These are phyloP conservation scores for Acer negundo DNA, from an alignment of 345 rosid genomes.

Conservation along the genomic window DNA sequence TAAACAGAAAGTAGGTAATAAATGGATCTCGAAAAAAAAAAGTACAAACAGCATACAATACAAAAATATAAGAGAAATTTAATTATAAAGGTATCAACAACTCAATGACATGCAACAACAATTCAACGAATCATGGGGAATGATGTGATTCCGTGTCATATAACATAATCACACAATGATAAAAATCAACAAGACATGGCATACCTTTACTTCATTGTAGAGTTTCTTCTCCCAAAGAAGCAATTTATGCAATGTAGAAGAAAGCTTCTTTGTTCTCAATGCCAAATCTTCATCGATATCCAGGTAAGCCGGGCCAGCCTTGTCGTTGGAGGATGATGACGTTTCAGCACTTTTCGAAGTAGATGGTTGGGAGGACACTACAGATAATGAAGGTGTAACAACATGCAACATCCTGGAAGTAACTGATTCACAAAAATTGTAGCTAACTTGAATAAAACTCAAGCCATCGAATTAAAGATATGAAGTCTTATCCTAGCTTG, in stretches of 20 bases:
- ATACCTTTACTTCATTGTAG: conserved; percentile 88
- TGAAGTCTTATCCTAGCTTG: neutral
- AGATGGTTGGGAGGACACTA: conserved; percentile 53
- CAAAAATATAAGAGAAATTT: neutral
- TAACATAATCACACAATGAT: neutral
- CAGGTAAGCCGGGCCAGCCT: conserved; percentile 39
- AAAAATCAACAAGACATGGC: conserved; percentile 3
- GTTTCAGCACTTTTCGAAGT: conserved; percentile 55
- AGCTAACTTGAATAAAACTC: conserved; percentile 19
- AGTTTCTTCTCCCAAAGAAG: conserved; percentile 97
- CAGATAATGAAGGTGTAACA: conserved; percentile 54
- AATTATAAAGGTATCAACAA: neutral
- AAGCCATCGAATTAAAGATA: conserved; percentile 7
- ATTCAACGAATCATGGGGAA: neutral
- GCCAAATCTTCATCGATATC: conserved; percentile 74
- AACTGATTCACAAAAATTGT: conserved; percentile 36
- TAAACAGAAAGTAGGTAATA: neutral
- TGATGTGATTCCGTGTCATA: neutral
- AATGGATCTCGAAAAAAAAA: neutral
- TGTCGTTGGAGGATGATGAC: conserved; percentile 36
- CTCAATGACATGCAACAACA: neutral
- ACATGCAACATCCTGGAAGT: conserved; percentile 64
- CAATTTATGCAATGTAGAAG: conserved; percentile 84
- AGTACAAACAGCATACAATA: neutral
- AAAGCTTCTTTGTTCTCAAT: conserved; percentile 69